Conservation (phyloP, 352 stramenopile species). For the Phytophthora pluvialis region DNA sequence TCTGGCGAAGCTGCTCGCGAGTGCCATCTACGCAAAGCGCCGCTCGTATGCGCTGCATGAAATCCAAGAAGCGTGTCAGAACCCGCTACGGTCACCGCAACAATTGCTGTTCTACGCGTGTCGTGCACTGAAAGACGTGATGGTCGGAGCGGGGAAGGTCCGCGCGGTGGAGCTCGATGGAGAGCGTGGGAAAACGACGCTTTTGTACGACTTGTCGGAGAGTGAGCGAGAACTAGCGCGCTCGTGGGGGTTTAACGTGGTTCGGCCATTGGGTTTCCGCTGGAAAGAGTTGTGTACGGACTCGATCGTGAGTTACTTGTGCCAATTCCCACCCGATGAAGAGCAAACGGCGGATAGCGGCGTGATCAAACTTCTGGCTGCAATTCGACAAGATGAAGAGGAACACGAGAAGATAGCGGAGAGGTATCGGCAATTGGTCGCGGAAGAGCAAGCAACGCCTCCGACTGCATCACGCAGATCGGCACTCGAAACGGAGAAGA, state of each 20-base stretch:
- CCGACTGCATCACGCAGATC: conserved; percentile 2
- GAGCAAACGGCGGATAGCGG: background rate
- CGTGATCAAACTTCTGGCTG: conserved; percentile 28
- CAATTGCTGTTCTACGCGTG: conserved; percentile 60
- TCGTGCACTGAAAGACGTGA: conserved; percentile 45
- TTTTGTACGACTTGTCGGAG: conserved; percentile 68
- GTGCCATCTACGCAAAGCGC: conserved; percentile 69
- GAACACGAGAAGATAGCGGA: conserved; percentile 10
- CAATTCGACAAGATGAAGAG: conserved; percentile 31
- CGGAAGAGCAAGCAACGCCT: background rate
- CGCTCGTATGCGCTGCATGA: conserved; percentile 56
- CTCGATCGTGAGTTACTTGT: conserved; percentile 45
- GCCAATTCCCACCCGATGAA: conserved; percentile 4
- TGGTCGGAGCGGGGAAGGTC: conserved; percentile 66
- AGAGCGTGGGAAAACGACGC: conserved; percentile 47
- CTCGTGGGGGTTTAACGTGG: conserved; percentile 30
- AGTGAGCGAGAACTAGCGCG: conserved; percentile 26
- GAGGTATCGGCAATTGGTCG: conserved; percentile 18
- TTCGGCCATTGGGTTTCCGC: conserved; percentile 50
- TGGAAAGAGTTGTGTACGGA: conserved; percentile 53
- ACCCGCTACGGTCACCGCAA: conserved; percentile 60
- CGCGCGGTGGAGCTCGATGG: conserved; percentile 65
- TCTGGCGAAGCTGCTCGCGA: conserved; percentile 49
- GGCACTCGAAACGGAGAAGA: conserved; percentile 30
- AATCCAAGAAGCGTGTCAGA: conserved; percentile 40